Evolutionary conservation across 345 rosid genomes (phyloP).

Genomic region (Salix dunnii): DNA sequence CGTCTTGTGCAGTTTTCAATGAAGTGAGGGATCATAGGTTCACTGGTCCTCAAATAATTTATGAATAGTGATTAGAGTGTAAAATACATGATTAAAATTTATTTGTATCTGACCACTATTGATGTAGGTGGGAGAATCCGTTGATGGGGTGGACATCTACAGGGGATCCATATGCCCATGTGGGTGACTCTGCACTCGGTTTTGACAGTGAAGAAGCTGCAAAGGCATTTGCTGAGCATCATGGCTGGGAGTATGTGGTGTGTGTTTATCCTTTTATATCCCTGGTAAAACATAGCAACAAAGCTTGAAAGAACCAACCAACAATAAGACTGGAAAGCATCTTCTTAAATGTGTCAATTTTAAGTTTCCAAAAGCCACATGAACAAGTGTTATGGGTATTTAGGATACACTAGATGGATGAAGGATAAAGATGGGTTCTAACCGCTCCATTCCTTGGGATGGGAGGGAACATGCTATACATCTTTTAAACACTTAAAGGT

Average conservation of each 20-base stretch:
- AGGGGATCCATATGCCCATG: slow-evolving; percentile 98
- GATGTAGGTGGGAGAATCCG: slow-evolving; percentile 93
- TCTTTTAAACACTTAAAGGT: too few species aligned
- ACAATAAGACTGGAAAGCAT: too few species aligned
- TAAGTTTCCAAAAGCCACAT: neutral
- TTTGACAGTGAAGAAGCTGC: slow-evolving; percentile 86
- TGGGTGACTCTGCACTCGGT: slow-evolving; percentile 75
- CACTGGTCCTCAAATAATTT: neutral
- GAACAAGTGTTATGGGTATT: neutral
- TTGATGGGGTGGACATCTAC: slow-evolving; percentile 99
- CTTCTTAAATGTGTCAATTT: neutral
- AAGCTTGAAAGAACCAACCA: too few species aligned
- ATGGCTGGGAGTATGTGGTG: slow-evolving; percentile 90
- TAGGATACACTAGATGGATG: neutral
- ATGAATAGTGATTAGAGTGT: neutral
- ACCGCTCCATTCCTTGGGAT: neutral
- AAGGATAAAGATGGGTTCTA: neutral
- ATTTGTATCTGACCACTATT: neutral
- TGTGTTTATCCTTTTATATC: neutral
- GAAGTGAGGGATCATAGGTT: neutral
- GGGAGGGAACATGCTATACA: neutral
- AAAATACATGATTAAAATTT: neutral
- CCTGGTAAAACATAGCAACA: too few species aligned
- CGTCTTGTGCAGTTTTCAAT: neutral
- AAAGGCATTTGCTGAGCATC: slow-evolving; percentile 76